These are phyloP conservation scores for Asclepias syriaca DNA, from an alignment of 257 asterid genomes.

Conservation along the genomic window DNA sequence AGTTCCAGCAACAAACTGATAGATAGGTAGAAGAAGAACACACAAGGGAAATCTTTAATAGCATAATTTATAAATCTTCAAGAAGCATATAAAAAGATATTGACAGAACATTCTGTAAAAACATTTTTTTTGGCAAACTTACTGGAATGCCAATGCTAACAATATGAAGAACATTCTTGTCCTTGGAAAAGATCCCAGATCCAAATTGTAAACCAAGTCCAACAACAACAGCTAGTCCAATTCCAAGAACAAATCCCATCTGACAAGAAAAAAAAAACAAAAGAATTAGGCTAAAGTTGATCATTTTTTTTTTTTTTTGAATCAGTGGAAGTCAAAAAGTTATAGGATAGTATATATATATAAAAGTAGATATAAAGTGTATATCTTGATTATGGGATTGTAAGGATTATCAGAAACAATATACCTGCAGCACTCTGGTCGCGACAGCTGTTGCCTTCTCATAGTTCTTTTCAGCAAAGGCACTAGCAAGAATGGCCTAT, in stretches of 20 bases:
- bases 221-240: conserved; percentile 62
- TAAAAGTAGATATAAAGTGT: no score
- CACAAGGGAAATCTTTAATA: not conserved
- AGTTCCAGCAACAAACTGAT: conserved; percentile 89
- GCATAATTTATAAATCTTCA: not conserved
- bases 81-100: no score
- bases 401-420: no score
- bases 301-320: not conserved
- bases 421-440: conserved; percentile 76
- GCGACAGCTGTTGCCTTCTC: conserved; percentile 75
- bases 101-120: not conserved
- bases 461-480: conserved; percentile 93
- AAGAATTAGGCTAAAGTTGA: not conserved
- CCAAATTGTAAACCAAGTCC: conserved; percentile 79
- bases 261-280: conserved; percentile 15
- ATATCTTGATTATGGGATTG: no score
- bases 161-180: conserved; percentile 46
- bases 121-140: not conserved
- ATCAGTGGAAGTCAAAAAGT: no score
- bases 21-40: not conserved
- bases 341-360: no score
- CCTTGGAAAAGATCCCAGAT: conserved; percentile 77
- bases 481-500: conserved; percentile 93
- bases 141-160: conserved; percentile 83
- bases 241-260: conserved; percentile 90